A percentile compares a stretch with the other conserved stretches of the same genome.
Evolutionary conservation across 2,329 filamentous ascomycete genomes (phyloP).

Genomic region (Talaromyces sp.): DNA sequence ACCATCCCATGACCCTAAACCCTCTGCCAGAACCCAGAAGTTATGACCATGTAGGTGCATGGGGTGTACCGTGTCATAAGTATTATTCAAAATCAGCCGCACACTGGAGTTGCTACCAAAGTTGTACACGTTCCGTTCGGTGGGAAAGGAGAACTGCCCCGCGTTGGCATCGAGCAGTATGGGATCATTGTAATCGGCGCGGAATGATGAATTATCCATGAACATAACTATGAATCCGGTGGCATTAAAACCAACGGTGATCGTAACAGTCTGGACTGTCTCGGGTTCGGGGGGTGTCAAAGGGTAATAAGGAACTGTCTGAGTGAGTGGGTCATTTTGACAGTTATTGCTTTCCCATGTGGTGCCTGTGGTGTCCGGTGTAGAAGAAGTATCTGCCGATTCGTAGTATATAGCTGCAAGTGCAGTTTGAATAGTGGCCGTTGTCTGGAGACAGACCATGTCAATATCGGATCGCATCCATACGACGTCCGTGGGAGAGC

Average conservation of each 20-base stretch:
- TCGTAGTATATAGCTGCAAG: neutral
- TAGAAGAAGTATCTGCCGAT: neutral
- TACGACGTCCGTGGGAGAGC: neutral
- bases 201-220: constrained; percentile 27
- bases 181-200: constrained; percentile 36
- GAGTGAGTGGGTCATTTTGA: constrained; percentile 16
- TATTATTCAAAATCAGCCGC: neutral
- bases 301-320: constrained; percentile 21
- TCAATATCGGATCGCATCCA: constrained; percentile 5
- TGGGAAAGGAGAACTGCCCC: neutral
- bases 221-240: too few species aligned
- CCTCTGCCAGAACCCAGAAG: constrained; percentile 21
- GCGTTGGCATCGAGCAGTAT: constrained; percentile 26
- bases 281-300: too few species aligned
- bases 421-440: neutral
- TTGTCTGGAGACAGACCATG: neutral
- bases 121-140: neutral
- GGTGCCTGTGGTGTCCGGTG: neutral
- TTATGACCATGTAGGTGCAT: constrained; percentile 7
- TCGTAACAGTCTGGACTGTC: too few species aligned
- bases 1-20: constrained; percentile 18
- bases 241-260: too few species aligned
- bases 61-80: neutral
- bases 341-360: neutral
- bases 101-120: neutral